phyloP scores from a whole-genome alignment of 768 basidiomycete genomes.

The Russula earlei region DNA sequence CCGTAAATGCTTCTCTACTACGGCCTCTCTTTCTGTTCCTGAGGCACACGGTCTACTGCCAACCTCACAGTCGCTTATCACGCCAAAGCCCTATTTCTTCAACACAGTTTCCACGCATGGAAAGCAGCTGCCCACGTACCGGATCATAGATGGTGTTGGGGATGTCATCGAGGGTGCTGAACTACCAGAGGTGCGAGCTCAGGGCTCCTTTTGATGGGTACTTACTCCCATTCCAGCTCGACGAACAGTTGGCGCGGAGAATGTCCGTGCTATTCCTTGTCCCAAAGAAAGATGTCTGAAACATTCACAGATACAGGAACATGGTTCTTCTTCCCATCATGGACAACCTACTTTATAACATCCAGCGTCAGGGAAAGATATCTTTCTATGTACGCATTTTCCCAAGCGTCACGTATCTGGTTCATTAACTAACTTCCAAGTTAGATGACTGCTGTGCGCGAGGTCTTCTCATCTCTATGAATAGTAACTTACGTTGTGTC shows the following conservation, averaged over 20 bases:
- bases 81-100: slow-evolving; percentile 65
- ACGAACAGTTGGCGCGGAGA: slow-evolving; percentile 53
- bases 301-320: slow-evolving; percentile 48
- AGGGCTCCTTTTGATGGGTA: background rate
- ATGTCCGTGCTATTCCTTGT: slow-evolving; percentile 34
- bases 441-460: slow-evolving; percentile 75
- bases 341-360: slow-evolving; percentile 84
- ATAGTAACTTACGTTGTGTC: slow-evolving; percentile 7
- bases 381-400: slow-evolving; percentile 66
- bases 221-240: slow-evolving; percentile 38
- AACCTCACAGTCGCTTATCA: slow-evolving; percentile 48
- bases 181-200: slow-evolving; percentile 52
- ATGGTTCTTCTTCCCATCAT: slow-evolving; percentile 76
- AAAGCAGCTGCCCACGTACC: slow-evolving; percentile 72
- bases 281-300: background rate
- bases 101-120: slow-evolving; percentile 59
- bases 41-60: slow-evolving; percentile 31
- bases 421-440: background rate
- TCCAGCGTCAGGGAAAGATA: slow-evolving; percentile 90
- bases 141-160: slow-evolving; percentile 77
- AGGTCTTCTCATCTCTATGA: background rate
- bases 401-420: background rate
- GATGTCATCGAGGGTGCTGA: slow-evolving; percentile 61
- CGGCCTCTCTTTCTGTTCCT: slow-evolving; percentile 16
- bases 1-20: slow-evolving; percentile 18